Evolutionary conservation across 2,329 filamentous ascomycete species (phyloP).

Genomic region (Pseudogymnoascus sp.): DNA sequence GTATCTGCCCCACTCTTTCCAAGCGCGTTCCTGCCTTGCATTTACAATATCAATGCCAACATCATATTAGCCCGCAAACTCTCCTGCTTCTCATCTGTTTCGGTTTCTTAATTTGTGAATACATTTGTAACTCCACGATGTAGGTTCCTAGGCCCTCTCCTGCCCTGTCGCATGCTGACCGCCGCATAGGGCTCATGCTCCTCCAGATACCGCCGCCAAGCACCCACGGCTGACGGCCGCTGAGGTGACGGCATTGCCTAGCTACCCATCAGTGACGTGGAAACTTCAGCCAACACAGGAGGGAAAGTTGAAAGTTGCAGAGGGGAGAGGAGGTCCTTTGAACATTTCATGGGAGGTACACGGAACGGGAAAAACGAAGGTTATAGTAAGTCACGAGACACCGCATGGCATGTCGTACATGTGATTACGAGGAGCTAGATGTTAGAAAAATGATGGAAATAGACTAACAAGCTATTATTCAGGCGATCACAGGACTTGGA

Average conservation of each 20-base stretch:
- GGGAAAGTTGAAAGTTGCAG: constrained; percentile 59
- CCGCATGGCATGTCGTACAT: background rate
- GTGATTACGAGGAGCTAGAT: background rate
- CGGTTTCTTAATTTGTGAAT: background rate
- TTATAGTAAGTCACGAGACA: constrained; percentile 55
- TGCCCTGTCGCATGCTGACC: background rate
- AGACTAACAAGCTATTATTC: constrained; percentile 11
- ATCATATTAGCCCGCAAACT: background rate
- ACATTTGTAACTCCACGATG: background rate
- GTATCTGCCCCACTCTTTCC: background rate
- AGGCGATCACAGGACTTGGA: constrained; percentile 80
- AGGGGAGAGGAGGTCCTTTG: constrained; percentile 66
- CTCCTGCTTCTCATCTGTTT: background rate
- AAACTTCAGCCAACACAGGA: constrained; percentile 58
- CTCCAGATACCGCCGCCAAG: background rate
- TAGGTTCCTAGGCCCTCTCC: background rate
- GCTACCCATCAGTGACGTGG: constrained; percentile 63
- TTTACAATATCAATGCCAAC: background rate
- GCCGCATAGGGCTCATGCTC: constrained; percentile 1
- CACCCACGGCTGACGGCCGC: constrained; percentile 38
- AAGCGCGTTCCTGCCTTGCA: constrained; percentile 6
- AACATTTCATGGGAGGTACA: constrained; percentile 76
- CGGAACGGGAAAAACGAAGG: constrained; percentile 63
- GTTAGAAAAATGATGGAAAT: background rate
- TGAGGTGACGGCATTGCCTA: constrained; percentile 58